A percentile compares a stretch with the other conserved stretches of the same genome.
Evolutionary conservation across 352 stramenopile genomes (phyloP).

Genomic region (Pythium vanterpoolii): DNA sequence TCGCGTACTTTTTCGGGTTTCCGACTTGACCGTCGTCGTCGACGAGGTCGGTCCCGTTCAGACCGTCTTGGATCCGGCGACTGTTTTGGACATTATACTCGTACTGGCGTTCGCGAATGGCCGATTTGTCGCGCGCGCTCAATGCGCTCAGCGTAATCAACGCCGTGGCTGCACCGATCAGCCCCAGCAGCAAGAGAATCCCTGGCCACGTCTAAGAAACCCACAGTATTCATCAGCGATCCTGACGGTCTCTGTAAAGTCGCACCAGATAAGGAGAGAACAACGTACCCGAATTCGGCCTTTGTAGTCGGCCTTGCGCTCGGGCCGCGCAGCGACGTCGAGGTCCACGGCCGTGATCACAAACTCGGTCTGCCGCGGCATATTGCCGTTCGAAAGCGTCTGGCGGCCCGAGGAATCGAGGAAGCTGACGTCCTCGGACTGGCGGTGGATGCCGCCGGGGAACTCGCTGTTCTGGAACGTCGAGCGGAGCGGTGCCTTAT

Average conservation of each 20-base stretch:
- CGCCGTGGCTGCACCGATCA: conserved; percentile 36
- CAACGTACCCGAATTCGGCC: conserved; percentile 49
- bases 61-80: conserved; percentile 31
- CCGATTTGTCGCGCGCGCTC: conserved; percentile 27
- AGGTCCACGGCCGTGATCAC: conserved; percentile 51
- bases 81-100: conserved; percentile 16
- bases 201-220: conserved; percentile 47
- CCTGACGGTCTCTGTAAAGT: no score
- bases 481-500: conserved; percentile 25
- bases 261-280: neutral
- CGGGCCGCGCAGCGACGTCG: conserved; percentile 30
- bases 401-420: neutral
- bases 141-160: conserved; percentile 51
- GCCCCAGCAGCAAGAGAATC: conserved; percentile 42
- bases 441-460: conserved; percentile 17
- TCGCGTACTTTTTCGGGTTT: conserved; percentile 20
- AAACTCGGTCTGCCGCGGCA: conserved; percentile 51
- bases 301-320: conserved; percentile 64
- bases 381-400: conserved; percentile 3
- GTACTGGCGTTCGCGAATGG: conserved; percentile 6
- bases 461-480: conserved; percentile 55
- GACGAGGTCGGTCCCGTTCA: conserved; percentile 39
- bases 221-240: neutral
- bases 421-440: conserved; percentile 12
- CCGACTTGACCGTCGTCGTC: conserved; percentile 5